Conservation (phyloP, 371 early-diverging fungal genomes). For the Mucor ambiguus region DNA sequence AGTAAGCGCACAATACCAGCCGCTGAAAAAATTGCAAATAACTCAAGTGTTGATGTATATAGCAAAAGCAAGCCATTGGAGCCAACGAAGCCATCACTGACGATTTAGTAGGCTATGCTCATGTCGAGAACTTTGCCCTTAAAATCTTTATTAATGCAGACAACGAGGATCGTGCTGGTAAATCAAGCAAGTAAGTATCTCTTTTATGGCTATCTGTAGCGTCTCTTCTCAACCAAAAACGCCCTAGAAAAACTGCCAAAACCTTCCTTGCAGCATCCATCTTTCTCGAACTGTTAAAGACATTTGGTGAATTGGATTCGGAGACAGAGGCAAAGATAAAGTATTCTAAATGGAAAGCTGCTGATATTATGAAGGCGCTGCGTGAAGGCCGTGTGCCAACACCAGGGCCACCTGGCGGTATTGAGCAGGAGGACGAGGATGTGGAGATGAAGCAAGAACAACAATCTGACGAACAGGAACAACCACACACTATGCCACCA, state of each 20-base stretch:
- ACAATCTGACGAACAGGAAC: not conserved
- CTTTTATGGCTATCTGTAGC: not conserved
- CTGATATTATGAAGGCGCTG: constrained; percentile 90
- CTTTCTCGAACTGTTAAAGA: constrained; percentile 80
- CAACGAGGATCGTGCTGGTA: constrained; percentile 85
- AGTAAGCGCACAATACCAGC: constrained; percentile 35
- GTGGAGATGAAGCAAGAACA: constrained; percentile 4
- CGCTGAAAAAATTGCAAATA: not conserved
- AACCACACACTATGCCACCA: not conserved
- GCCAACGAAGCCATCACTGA: constrained; percentile 76
- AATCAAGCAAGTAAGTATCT: constrained; percentile 68
- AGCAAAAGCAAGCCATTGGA: constrained; percentile 71
- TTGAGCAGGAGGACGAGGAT: constrained; percentile 17
- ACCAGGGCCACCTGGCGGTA: constrained; percentile 62
- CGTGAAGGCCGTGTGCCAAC: constrained; percentile 83
- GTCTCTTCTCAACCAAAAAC: no score
- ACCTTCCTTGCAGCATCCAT: constrained; percentile 84
- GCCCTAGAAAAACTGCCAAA: constrained; percentile 84
- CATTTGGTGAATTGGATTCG: constrained; percentile 78
- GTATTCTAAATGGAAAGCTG: constrained; percentile 95
- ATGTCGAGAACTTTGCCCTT: constrained; percentile 88
- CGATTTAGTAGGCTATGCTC: constrained; percentile 80
- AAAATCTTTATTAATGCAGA: constrained; percentile 92
- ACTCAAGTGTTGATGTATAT: not conserved
- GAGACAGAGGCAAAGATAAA: constrained; percentile 87